phyloP scores from a whole-genome alignment of 768 basidiomycete species.

The Panaeolus cyanescens region DNA sequence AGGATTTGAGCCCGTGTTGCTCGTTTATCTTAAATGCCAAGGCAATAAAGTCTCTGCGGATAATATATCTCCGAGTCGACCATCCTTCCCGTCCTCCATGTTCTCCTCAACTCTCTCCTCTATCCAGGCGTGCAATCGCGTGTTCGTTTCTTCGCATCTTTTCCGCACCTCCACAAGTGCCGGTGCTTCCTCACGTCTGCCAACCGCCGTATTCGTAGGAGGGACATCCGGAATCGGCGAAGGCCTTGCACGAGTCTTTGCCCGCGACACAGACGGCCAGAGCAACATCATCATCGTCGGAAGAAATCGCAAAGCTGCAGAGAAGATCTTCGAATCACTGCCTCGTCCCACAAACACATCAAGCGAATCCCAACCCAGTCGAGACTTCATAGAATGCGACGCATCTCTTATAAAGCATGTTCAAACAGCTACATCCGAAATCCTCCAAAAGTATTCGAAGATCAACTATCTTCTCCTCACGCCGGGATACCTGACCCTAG shows the following conservation, averaged over 20 bases:
- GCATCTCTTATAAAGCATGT: slow-evolving; percentile 47
- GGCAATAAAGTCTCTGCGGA: no score
- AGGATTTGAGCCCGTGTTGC: no score
- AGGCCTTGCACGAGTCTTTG: slow-evolving; percentile 45
- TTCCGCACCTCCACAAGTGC: neutral
- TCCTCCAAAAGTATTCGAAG: slow-evolving; percentile 37
- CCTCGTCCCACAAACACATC: slow-evolving; percentile 28
- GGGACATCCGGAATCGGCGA: slow-evolving; percentile 47
- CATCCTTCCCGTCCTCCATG: neutral
- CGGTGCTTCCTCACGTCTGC: neutral
- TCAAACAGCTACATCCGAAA: slow-evolving; percentile 28
- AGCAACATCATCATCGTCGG: slow-evolving; percentile 51
- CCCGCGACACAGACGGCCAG: slow-evolving; percentile 41
- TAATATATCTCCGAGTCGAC: no score
- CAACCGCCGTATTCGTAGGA: slow-evolving; percentile 35
- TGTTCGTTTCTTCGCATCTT: neutral
- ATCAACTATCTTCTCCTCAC: slow-evolving; percentile 53
- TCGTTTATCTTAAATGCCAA: no score
- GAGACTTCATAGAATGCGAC: slow-evolving; percentile 50
- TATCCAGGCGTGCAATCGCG: neutral
- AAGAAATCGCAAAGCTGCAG: slow-evolving; percentile 48
- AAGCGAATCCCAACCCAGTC: slow-evolving; percentile 12
- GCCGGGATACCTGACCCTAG: slow-evolving; percentile 42
- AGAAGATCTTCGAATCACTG: slow-evolving; percentile 37
- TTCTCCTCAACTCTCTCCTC: neutral